Evolutionary conservation across 78 protist species (phyloP).

Genomic region (Speleostelium caveatum): DNA sequence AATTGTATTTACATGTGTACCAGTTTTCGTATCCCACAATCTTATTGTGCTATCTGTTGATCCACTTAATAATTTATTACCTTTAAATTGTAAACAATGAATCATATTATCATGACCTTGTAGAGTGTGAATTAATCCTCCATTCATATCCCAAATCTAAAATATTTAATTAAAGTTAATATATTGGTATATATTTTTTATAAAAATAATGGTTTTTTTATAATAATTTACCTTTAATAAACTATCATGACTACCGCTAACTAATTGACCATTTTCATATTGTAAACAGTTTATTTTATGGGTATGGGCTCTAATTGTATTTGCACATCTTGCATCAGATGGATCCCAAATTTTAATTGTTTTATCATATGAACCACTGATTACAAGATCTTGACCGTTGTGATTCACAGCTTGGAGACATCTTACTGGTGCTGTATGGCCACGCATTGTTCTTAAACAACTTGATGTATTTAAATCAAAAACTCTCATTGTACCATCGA

Average conservation of each 20-base stretch:
- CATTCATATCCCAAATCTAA: constrained; percentile 77
- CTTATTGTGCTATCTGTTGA: constrained; percentile 61
- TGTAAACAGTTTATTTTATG: constrained; percentile 71
- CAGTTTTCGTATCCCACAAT: constrained; percentile 69
- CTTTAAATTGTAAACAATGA: constrained; percentile 75
- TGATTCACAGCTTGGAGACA: constrained; percentile 68
- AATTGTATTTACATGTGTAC: constrained; percentile 59
- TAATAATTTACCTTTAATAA: constrained; percentile 16
- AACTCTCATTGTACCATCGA: constrained; percentile 68
- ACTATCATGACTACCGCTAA: constrained; percentile 75
- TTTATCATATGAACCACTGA: constrained; percentile 60
- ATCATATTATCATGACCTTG: constrained; percentile 81
- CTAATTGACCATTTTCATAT: constrained; percentile 72
- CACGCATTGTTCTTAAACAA: constrained; percentile 54
- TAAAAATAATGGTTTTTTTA: too few relatives aligned
- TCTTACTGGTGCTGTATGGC: constrained; percentile 71
- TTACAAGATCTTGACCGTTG: constrained; percentile 61
- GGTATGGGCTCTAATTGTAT: constrained; percentile 68
- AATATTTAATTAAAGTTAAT: not conserved
- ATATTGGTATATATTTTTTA: not conserved
- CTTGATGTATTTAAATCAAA: constrained; percentile 61
- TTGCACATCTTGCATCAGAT: constrained; percentile 25
- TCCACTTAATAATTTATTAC: constrained; percentile 68
- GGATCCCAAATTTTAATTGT: constrained; percentile 57
- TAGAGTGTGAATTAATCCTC: constrained; percentile 50